A percentile compares a stretch with the other conserved stretches of the same genome.
Conservation (phyloP, 345 rosid species). For the Salix caprea region DNA sequence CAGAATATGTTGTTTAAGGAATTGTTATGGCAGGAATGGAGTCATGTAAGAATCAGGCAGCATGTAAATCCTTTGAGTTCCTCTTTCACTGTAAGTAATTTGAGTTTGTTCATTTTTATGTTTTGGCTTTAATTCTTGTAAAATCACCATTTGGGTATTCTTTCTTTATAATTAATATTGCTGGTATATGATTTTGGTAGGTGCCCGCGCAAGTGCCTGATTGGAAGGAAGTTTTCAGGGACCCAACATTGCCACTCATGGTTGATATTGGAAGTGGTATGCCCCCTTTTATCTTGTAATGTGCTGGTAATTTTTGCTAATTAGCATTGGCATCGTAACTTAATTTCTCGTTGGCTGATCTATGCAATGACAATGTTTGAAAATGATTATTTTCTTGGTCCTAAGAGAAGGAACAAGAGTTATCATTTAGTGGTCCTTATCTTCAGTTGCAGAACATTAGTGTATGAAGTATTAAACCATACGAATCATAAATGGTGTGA, state of each 20-base stretch:
- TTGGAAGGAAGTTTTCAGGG: slow-evolving; percentile 70
- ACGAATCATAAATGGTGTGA: too few species aligned
- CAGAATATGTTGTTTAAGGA: background rate
- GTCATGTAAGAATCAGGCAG: slow-evolving; percentile 78
- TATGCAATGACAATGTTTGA: background rate
- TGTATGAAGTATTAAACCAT: background rate
- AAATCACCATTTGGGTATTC: background rate
- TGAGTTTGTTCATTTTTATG: background rate
- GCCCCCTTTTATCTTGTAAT: background rate
- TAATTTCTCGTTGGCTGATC: too few species aligned
- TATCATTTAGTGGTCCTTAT: background rate
- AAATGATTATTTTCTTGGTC: background rate
- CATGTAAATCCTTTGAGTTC: slow-evolving; percentile 92
- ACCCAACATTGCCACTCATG: slow-evolving; percentile 79
- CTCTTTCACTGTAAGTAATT: slow-evolving; percentile 59
- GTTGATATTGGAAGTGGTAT: slow-evolving; percentile 96
- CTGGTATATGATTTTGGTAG: slow-evolving; percentile 26
- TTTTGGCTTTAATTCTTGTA: background rate
- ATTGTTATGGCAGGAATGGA: slow-evolving; percentile 53
- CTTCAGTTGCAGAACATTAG: background rate
- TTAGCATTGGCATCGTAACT: background rate
- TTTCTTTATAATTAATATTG: background rate
- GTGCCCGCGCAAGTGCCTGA: slow-evolving; percentile 59
- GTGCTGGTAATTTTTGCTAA: background rate
- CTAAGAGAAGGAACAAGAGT: background rate